phyloP scores from a whole-genome alignment of 768 basidiomycete genomes.

The Tulasnella calospora region DNA sequence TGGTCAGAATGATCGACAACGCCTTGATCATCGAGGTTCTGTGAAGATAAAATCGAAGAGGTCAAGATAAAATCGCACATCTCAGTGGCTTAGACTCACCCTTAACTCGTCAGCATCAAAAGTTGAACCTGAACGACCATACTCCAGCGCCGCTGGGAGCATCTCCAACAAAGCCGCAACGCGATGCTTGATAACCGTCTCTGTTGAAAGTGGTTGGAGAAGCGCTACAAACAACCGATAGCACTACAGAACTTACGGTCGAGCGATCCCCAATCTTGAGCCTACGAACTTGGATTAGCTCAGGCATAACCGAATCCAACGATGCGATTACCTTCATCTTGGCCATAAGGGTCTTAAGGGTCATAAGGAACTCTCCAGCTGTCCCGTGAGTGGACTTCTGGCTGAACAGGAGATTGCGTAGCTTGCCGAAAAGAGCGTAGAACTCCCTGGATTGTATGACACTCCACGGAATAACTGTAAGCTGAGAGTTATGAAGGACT shows the following conservation, averaged over 20 bases:
- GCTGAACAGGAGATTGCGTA: constrained; percentile 48
- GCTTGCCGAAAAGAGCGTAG: constrained; percentile 48
- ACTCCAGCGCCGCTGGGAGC: constrained; percentile 47
- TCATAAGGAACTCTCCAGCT: constrained; percentile 52
- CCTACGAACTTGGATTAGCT: background rate
- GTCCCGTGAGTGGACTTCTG: constrained; percentile 48
- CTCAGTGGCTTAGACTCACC: constrained; percentile 34
- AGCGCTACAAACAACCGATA: background rate
- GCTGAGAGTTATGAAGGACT: constrained; percentile 50
- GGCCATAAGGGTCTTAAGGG: constrained; percentile 61
- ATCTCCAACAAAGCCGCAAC: constrained; percentile 36
- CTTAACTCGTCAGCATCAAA: constrained; percentile 49
- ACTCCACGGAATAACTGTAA: constrained; percentile 62
- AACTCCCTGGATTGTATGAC: constrained; percentile 61
- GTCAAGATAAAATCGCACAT: constrained; percentile 3
- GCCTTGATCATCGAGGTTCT: constrained; percentile 54
- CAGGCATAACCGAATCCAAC: background rate
- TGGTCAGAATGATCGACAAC: constrained; percentile 42
- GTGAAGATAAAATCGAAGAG: background rate
- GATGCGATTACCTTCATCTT: constrained; percentile 51
- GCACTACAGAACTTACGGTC: constrained; percentile 45
- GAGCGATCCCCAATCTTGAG: constrained; percentile 54
- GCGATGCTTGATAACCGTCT: constrained; percentile 35
- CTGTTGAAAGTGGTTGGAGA: constrained; percentile 43
- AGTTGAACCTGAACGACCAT: constrained; percentile 46